A percentile compares a stretch with the other conserved stretches of the same genome.
Evolutionary conservation across 768 basidiomycete species (phyloP).

Genomic region (Gloeopeniophorella convolvens): DNA sequence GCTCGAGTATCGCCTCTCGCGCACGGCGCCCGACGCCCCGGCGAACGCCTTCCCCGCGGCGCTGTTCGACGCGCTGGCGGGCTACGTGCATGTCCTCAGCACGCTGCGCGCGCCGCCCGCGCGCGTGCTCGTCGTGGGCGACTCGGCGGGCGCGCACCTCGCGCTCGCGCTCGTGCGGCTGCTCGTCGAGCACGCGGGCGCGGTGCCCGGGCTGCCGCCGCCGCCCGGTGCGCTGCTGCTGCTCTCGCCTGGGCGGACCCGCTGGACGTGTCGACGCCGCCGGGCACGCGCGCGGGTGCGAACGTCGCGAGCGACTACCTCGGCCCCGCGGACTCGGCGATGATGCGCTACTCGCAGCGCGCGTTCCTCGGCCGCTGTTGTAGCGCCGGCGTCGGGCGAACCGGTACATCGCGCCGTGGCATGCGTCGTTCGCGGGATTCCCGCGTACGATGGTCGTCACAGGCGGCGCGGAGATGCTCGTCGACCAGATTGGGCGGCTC

Average conservation of each 20-base stretch:
- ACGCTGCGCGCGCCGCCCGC: conserved; percentile 48
- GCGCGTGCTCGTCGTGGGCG: conserved; percentile 62
- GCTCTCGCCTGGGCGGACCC: conserved; percentile 14
- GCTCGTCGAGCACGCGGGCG: conserved; percentile 30
- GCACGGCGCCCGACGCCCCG: conserved; percentile 34
- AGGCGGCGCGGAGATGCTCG: conserved; percentile 29
- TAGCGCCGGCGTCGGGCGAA: too few relatives aligned
- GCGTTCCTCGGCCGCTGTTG: conserved; percentile 17
- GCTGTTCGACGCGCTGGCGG: conserved; percentile 66
- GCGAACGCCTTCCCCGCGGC: conserved; percentile 67
- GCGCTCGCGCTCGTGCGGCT: conserved; percentile 57
- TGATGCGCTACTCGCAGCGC: conserved; percentile 4
- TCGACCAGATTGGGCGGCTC: conserved; percentile 32
- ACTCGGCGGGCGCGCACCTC: conserved; percentile 76
- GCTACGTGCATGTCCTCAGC: conserved; percentile 63
- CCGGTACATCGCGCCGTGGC: conserved; percentile 2
- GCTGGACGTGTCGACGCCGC: conserved; percentile 2
- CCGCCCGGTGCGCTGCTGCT: conserved; percentile 7
- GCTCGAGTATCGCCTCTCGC: conserved; percentile 67
- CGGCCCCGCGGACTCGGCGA: conserved; percentile 1
- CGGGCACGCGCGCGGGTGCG: conserved; percentile 5
- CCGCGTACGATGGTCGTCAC: conserved; percentile 30
- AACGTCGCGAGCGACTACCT: conserved; percentile 12
- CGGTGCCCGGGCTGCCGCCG: background rate
- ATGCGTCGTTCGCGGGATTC: conserved; percentile 26